Conservation (phyloP, 208 protist genomes). For the Wallacemonas sp. region DNA sequence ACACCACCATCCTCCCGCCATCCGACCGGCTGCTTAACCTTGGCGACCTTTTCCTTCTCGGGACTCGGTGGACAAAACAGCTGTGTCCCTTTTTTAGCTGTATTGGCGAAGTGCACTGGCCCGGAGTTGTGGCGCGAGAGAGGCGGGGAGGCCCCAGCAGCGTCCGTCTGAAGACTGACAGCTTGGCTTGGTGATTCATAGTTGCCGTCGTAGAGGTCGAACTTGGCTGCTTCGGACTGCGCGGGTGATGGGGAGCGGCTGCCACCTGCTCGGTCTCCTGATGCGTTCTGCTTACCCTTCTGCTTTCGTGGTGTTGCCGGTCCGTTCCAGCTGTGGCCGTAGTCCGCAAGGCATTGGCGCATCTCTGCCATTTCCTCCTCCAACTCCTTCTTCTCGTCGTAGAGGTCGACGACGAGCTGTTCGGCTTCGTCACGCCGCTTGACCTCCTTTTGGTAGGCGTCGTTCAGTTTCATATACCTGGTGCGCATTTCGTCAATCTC, state of each 20-base stretch:
- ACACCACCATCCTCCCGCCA: conserved; percentile 14
- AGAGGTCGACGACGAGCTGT: conserved; percentile 57
- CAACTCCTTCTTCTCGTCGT: conserved; percentile 73
- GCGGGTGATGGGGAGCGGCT: conserved; percentile 6
- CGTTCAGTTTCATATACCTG: conserved; percentile 54
- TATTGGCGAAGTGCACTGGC: conserved; percentile 20
- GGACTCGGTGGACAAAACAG: conserved; percentile 17
- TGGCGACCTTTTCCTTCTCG: neutral
- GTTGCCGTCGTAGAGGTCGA: conserved; percentile 55
- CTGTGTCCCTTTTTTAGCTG: conserved; percentile 19
- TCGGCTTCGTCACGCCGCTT: conserved; percentile 67
- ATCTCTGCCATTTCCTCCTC: conserved; percentile 56
- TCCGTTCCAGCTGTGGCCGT: conserved; percentile 45
- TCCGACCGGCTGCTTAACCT: neutral
- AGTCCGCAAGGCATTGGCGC: conserved; percentile 42
- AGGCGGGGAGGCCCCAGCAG: neutral
- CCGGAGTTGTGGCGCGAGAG: conserved; percentile 15
- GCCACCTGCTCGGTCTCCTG: neutral
- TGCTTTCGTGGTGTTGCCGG: neutral
- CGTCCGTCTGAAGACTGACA: neutral
- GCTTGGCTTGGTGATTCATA: conserved; percentile 18
- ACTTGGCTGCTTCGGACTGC: conserved; percentile 11
- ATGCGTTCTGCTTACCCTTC: neutral
- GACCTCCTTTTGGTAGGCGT: conserved; percentile 54
- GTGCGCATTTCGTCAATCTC: conserved; percentile 77